A percentile compares a stretch with the other conserved stretches of the same genome.
Conservation (phyloP, 768 basidiomycete genomes). For the Termitomyces sp. region DNA sequence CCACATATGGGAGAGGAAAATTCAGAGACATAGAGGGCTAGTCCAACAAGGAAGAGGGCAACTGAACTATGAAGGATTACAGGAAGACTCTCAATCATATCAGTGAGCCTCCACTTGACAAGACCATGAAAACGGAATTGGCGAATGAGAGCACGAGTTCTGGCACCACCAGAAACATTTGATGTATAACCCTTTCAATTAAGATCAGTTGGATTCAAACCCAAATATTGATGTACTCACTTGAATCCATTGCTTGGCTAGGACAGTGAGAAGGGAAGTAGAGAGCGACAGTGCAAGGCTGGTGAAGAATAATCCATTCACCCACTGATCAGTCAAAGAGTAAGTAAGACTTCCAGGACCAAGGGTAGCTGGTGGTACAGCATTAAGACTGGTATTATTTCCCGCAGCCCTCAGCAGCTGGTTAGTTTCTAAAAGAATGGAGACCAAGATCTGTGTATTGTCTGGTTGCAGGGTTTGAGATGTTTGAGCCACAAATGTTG, state of each 20-base stretch:
- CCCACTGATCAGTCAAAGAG: not conserved
- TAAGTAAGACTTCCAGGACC: not conserved
- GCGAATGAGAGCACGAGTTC: not conserved
- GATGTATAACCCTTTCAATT: not conserved
- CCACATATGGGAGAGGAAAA: not conserved
- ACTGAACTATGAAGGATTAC: not conserved
- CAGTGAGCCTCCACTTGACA: not conserved
- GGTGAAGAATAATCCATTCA: not conserved
- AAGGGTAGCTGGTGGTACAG: not conserved
- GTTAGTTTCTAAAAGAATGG: not conserved
- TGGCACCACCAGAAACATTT: not conserved
- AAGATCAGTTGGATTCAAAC: not conserved
- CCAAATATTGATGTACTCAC: not conserved
- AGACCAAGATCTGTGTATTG: not conserved
- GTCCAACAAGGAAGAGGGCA: not conserved
- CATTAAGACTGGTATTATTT: not conserved
- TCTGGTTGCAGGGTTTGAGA: not conserved
- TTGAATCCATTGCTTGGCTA: not conserved
- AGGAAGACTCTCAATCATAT: not conserved
- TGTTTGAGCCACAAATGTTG: not conserved
- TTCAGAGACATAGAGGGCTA: not conserved
- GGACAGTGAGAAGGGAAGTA: not conserved
- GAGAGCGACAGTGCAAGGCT: not conserved
- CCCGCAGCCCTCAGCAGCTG: not conserved
- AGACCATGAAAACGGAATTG: not conserved